Base-by-base conservation (phyloP, 208 protist species). In the Phytomonas sp. region DNA sequence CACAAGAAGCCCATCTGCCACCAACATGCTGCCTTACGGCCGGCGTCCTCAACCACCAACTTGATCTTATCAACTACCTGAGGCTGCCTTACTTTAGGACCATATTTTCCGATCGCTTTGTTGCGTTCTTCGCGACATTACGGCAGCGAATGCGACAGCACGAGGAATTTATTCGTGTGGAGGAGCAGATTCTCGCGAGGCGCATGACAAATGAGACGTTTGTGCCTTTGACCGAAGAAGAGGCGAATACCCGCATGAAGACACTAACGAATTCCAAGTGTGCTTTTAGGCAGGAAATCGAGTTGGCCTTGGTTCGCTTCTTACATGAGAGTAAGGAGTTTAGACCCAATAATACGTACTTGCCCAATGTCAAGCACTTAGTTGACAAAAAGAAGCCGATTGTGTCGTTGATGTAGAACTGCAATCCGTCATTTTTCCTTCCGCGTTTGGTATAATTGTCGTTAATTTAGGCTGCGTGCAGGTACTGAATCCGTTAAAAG, bases 251-350 rank as follows among this genome's bases (percentile, higher is more conserved):
- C 30, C 83, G 85, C 68, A 62, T 87, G 56, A 66, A 77, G 16
- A 76, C 74, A 66, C 71, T 96, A 32, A 86, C 87, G 11, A 63
- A 73, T 2, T 52, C 71, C 2, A 59, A 73, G 65, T 79, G 70
- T 56, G 63, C 42, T 12, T 89, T 93, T 37, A 76, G 77, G 40
- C 83, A 86, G 61, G 70, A 84, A 64, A 72, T 95, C 30, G 84
- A 97, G 73, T 81, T 93, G 14, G 84, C 87, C 56, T 74, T 97
- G 45, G 74, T 97, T 62, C 81, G 84, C 60, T 97, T 93, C 69
- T 68, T 97, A 34, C 92, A 97, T 67, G 85, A 93, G 36, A 75
- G 72, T 36, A 97, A 94, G 70, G 87, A 92, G 52, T 86, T 84
- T 33, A 72, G 84, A 8, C 87, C 91, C 11, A 85, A 91, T 56